Percentiles rank a stretch among this genome's conserved stretches.
Conservation (phyloP, 2,329 filamentous ascomycete genomes). For the Pseudogymnoascus sp. region DNA sequence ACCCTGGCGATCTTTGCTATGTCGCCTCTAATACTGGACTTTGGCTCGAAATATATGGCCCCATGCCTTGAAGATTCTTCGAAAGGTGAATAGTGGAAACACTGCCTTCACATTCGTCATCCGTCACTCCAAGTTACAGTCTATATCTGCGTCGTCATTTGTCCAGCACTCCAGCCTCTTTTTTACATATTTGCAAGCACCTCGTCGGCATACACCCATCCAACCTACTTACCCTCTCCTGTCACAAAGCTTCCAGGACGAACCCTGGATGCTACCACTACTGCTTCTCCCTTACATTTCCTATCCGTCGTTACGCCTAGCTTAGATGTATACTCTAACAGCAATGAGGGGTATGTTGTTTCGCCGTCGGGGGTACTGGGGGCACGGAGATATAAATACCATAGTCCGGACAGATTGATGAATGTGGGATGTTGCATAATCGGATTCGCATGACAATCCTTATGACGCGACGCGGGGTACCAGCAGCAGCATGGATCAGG, state of each 20-base stretch:
- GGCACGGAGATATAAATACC: not conserved
- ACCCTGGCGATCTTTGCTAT: not conserved
- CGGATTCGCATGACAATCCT: not conserved
- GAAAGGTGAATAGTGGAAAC: not conserved
- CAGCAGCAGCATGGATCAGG: not conserved
- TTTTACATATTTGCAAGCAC: conserved; percentile 1
- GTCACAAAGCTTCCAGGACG: conserved; percentile 9
- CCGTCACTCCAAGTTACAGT: not conserved
- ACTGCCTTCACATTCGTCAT: not conserved
- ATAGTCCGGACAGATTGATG: not conserved
- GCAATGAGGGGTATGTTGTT: conserved; percentile 5
- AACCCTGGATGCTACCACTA: conserved; percentile 3
- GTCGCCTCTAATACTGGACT: not conserved
- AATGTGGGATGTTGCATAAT: not conserved
- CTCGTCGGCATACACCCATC: not conserved
- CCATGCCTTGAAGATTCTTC: not conserved
- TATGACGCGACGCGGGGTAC: not conserved
- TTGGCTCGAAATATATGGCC: not conserved
- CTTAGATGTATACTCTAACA: conserved; percentile 7
- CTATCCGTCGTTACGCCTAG: conserved; percentile 4
- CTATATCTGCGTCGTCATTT: not conserved
- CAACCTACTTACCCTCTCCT: conserved; percentile 1
- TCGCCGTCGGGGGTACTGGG: not conserved
- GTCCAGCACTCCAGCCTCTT: not conserved
- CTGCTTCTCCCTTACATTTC: conserved; percentile 7